phyloP scores from a whole-genome alignment of 192 early-diverging fungal genomes.

The Entomortierella lignicola region DNA sequence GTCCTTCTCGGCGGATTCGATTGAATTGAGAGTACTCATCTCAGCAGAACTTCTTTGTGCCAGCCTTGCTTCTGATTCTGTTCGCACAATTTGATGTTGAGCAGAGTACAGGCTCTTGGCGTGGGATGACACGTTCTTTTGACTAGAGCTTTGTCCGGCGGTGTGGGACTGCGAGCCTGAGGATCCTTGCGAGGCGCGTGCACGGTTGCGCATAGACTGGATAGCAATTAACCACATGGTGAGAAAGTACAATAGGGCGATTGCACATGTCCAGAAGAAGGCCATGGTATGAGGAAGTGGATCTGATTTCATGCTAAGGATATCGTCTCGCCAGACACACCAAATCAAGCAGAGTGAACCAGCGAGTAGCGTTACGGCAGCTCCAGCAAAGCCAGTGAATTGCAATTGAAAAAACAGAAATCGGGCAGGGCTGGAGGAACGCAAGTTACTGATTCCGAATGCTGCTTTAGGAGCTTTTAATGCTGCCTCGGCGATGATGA shows the following conservation, averaged over 20 bases:
- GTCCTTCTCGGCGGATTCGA: slow-evolving; percentile 25
- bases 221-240: slow-evolving; percentile 37
- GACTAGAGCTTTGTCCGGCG: slow-evolving; percentile 12
- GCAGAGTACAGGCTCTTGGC: slow-evolving; percentile 32
- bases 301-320: slow-evolving; percentile 23
- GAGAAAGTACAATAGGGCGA: slow-evolving; percentile 30
- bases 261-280: slow-evolving; percentile 52
- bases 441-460: slow-evolving; percentile 42
- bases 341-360: slow-evolving; percentile 46
- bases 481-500: slow-evolving; percentile 45
- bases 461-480: slow-evolving; percentile 40
- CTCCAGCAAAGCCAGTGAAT: slow-evolving; percentile 45
- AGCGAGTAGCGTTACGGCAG: slow-evolving; percentile 29
- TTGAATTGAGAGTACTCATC: slow-evolving; percentile 28
- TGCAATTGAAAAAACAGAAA: slow-evolving; percentile 50
- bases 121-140: slow-evolving; percentile 16
- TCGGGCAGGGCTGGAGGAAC: slow-evolving; percentile 38
- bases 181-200: slow-evolving; percentile 23
- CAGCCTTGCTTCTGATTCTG: slow-evolving; percentile 18
- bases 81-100: background rate
- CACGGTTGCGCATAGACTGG: slow-evolving; percentile 41
- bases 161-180: slow-evolving; percentile 24
- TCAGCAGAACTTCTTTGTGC: slow-evolving; percentile 25
- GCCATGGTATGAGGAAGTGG: slow-evolving; percentile 42
- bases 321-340: slow-evolving; percentile 25